Evolutionary conservation across 2,329 filamentous ascomycete genomes (phyloP).

Genomic region (Calonectria henricotiae): DNA sequence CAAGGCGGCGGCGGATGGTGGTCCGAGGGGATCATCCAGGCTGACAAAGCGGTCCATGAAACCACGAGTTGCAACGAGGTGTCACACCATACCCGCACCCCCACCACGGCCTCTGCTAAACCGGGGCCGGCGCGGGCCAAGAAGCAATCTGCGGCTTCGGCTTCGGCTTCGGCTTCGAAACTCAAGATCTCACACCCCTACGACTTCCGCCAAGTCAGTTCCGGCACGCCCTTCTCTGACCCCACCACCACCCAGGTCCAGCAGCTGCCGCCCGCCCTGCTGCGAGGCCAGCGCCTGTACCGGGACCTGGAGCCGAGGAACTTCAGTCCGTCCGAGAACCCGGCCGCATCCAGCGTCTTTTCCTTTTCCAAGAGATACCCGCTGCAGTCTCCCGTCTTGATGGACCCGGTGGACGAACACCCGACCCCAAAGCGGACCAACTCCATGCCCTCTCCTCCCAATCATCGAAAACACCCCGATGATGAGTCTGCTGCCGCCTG

Average conservation of each 20-base stretch:
- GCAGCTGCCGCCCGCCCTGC: constrained; percentile 3
- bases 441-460: constrained; percentile 6
- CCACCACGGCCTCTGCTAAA: background rate
- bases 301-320: constrained; percentile 10
- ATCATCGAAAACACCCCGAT: background rate
- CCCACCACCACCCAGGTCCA: constrained; percentile 15
- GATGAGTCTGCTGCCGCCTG: background rate
- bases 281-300: constrained; percentile 13
- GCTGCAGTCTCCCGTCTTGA: background rate
- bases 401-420: background rate
- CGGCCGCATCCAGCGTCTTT: background rate
- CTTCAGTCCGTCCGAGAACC: constrained; percentile 7
- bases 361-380: background rate
- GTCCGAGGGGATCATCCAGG: constrained; percentile 5
- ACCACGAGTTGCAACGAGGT: background rate
- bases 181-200: constrained; percentile 8
- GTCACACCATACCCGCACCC: background rate
- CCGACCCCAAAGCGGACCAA: background rate
- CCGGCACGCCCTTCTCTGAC: constrained; percentile 14
- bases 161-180: background rate
- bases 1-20: constrained; percentile 3
- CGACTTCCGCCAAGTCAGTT: constrained; percentile 14
- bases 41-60: background rate
- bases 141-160: background rate
- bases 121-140: background rate